Evolutionary conservation across 2,329 filamentous ascomycete genomes (phyloP).

Genomic region (Coniella lustricola): DNA sequence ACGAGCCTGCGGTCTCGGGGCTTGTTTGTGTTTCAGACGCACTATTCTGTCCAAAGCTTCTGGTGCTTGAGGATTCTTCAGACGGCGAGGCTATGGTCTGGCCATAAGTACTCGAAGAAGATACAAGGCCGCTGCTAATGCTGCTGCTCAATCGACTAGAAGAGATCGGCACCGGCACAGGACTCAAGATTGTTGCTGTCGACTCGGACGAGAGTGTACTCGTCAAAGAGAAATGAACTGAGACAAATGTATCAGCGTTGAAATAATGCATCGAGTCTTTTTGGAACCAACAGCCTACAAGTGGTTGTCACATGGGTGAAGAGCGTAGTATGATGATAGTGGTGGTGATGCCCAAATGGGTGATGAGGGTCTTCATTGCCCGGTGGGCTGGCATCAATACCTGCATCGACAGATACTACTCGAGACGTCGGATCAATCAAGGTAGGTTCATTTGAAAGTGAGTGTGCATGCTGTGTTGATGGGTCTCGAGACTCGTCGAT

Average conservation of each 20-base stretch:
- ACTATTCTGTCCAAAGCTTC: background rate
- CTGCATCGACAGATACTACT: background rate
- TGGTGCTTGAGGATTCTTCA: background rate
- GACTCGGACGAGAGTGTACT: background rate
- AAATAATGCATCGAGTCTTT: background rate
- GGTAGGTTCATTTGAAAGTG: no score
- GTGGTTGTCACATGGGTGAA: slow-evolving; percentile 2
- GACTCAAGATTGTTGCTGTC: background rate
- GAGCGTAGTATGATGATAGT: background rate
- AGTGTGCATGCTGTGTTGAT: no score
- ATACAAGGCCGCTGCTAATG: background rate
- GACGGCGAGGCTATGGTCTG: background rate
- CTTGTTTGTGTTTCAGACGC: background rate
- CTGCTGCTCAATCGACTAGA: background rate
- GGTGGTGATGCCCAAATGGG: background rate
- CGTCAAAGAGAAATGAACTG: background rate
- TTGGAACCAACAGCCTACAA: background rate
- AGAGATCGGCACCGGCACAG: background rate
- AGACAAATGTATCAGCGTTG: background rate
- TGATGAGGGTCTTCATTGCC: background rate
- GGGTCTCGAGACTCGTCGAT: no score
- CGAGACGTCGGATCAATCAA: background rate
- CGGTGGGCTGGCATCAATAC: background rate
- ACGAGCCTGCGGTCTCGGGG: background rate
- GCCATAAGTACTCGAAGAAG: slow-evolving; percentile 1